Conservation (phyloP, 1,284 basidiomycete genomes). For the Ceratobasidium sp. region DNA sequence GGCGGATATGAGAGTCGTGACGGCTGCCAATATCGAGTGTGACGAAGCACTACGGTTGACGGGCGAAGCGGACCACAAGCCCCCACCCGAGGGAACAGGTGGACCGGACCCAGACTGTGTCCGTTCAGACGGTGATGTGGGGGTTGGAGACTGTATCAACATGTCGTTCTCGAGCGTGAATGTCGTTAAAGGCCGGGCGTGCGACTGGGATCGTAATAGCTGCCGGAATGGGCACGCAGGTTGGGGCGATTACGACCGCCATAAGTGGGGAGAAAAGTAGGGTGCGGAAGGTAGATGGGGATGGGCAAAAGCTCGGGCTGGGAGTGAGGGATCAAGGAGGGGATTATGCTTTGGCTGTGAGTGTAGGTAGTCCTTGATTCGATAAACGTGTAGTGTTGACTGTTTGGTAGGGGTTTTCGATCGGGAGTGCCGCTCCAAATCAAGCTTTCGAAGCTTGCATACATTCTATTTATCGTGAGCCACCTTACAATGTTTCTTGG, state of each 20-base stretch:
- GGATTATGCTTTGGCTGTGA: slow-evolving; percentile 36
- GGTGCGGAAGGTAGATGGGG: slow-evolving; percentile 1
- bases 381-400: slow-evolving; percentile 48
- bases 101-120: slow-evolving; percentile 38
- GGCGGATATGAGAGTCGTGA: slow-evolving; percentile 64
- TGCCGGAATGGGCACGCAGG: slow-evolving; percentile 47
- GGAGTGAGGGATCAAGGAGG: neutral
- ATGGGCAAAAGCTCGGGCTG: slow-evolving; percentile 31
- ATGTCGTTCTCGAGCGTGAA: slow-evolving; percentile 46
- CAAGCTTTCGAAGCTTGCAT: slow-evolving; percentile 63
- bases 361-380: neutral
- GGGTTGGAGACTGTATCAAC: slow-evolving; percentile 48
- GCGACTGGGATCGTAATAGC: slow-evolving; percentile 47
- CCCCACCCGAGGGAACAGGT: slow-evolving; percentile 34
- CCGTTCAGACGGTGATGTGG: slow-evolving; percentile 28
- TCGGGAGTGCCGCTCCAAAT: slow-evolving; percentile 46
- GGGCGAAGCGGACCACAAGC: slow-evolving; percentile 40
- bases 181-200: slow-evolving; percentile 48
- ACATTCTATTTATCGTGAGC: slow-evolving; percentile 63
- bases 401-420: slow-evolving; percentile 30
- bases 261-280: slow-evolving; percentile 35
- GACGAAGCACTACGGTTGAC: slow-evolving; percentile 48
- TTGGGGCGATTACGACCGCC: slow-evolving; percentile 36
- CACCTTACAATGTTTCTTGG: neutral
- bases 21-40: slow-evolving; percentile 52